Base-by-base conservation (phyloP, 2,329 filamentous ascomycete genomes). In the Elsinoe ampelina region DNA sequence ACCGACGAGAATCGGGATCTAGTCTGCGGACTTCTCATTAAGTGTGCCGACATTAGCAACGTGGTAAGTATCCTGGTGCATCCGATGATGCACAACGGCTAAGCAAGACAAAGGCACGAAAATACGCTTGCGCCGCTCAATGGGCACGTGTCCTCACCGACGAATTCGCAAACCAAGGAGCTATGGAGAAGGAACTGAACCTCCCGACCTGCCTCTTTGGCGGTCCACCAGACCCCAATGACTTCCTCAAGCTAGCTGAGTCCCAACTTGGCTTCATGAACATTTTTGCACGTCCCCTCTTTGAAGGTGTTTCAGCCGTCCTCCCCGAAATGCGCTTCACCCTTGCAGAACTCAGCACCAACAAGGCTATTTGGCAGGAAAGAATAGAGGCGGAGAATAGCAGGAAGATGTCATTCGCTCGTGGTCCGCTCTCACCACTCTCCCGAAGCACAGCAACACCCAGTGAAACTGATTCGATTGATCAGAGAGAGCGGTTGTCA, bases 11-110 rank as follows among this genome's bases (percentile, higher is more conserved):
- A 90, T 63, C 87, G 85, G 63, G 83, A 87, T 8, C 73, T 97
- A 47, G 77, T 86, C n/a, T 97, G 93, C 71, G 90, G 90, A 12
- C 75, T 98, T 57, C 75, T 98, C 58, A 96, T 98, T 73, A 98
- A 98, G 71, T 97, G 93, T 68, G 93, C 93, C 38, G 93, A 98
- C 70, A 97, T 98, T 67, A 96, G 92, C 74, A 98, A 98, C 69
- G 93, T 97, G 70, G 88, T 92, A 79, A 70, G 87, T 85, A 35
- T 32, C 10, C 1, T 11, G 7, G 12, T 13, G 32, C 12, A 1
- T 26, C 19, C 8, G 5, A 5, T 8, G 11, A 36, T 17, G n/a
- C 3, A 12, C 41, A 34, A 15, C 55, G 59, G 59, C 66, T 63
- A 19, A 55, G 11, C 43, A 55, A 57, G 45, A 60, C 57, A 15